Base-by-base conservation (phyloP, 2,329 filamentous ascomycete genomes). In the Albifimbria verrucaria region DNA sequence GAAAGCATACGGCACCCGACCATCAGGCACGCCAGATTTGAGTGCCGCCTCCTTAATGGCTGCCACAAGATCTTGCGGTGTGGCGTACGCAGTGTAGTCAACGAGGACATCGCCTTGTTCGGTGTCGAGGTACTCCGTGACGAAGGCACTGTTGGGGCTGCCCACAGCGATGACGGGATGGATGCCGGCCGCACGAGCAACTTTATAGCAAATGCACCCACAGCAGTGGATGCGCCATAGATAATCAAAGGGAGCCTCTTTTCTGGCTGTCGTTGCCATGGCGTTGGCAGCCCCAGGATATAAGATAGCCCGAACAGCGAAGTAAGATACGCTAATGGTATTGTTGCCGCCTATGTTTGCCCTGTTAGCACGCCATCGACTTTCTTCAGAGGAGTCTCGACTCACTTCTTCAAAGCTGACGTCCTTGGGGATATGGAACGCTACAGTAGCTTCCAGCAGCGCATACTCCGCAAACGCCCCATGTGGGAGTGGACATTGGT, bases 391-490 rank as follows among this genome's bases (percentile, higher is more conserved):
- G 32, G 12, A 12, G 15, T 18, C 18, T 44, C 1, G 23, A 22
- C 44, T 7, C 20, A 49, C 46, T 48, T 66, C 58, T 66, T 84
- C 78, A 49, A 81, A 82, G 11, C 70, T 73, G 3, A 72, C 72
- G 23, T 71, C 65, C 24, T 70, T 57, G 0, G 80, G 77, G 23
- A 83, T 68, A 57, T 77, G 77, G 60, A 83, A 83, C 0, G 81
- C 83, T 0, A 80, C 80, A 58, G 79, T 72, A 26, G 74, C 72
- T 71, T 71, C 77, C 2, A 77, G 77, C n/a, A 86, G 65, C 3
- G 80, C 77, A 61, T 85, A 86, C 59, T 86, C 81, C 10, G 82
- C 83, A 58, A 77, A 86, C 25, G 70, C 77, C 4, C 83, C 83
- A 39, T 73, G 66, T 0, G 76, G 72, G 2, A 28, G 24, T n/a